Evolutionary conservation across 208 protist species (phyloP), one percentile per base, ranked within the genome.

Genomic region (Willaertia magna): DNA sequence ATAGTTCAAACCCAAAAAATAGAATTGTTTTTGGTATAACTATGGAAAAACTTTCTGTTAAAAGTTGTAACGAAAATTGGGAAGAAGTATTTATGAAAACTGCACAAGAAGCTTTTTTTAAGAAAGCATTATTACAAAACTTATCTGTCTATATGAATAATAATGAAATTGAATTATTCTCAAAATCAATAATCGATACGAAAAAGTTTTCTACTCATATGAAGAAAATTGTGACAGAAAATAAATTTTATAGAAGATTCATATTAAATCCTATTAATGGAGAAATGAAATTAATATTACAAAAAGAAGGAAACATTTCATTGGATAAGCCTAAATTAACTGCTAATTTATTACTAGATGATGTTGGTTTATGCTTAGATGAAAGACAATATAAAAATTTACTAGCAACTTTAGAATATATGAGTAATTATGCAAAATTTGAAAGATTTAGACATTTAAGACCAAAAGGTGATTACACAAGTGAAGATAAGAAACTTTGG

Each of bases 1-100:
- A 83, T 55, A n/a, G 11, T 55, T 39, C 46, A 6, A 55, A 83
- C 47, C 74, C 34, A 83, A 55, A 30, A 12, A 55, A 83, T 83
- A 22, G 34, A 14, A 55, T 83, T 9, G 78, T 83, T 40, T 83
- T 83, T 55, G 78, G 78, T 83, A 2, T 83, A 9, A 83, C 78
- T 14, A 39, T 83, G n/a, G 46, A 83, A 48, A 55, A 39, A 16
- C n/a, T 83, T 2, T 30, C 26, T 16, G 1, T 55, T 11, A 42
- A 43, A 12, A 47, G 34, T 55, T 55, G 44, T 43, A 42, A 83
- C 55, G 26, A 39, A 42, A 55, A 52, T 83, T 83, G 43, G 43
- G 44, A 55, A 30, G 16, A 83, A 43, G 16, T n/a, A 43, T 83
- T 83, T 40, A 83, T 83, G 14, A 83, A 51, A 20, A 42, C 20